Evolutionary conservation across 345 rosid genomes (phyloP), one percentile per base, ranked within the genome.

Genomic region (Brassica nigra): DNA sequence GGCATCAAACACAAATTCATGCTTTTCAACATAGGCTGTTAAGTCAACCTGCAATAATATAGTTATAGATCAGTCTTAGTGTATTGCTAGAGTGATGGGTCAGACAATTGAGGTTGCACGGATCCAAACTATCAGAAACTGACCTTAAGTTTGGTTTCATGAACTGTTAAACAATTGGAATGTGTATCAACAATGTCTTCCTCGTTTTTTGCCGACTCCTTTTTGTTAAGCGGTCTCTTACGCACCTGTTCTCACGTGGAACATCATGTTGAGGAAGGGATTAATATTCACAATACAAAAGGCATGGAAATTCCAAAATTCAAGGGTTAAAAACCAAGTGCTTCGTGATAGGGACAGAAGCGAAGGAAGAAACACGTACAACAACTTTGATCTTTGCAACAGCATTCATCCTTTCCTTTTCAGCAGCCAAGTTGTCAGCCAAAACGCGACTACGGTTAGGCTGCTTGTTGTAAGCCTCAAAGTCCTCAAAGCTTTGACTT

Each of bases 361-460:
- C 12, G 16, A 62, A 31, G 58, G 72, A 57, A 67, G 61, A 81
- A 68, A 83, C 3, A 71, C 96, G 30, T 86, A 95, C 99, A 94
- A 95, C 98, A 67, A 95, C 99, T 95, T 95, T 95, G 71, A 95
- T 95, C 88, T 95, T 95, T 37, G 99, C 99, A 66, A 93, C 99
- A 73, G 98, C 86, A 80, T 88, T 89, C 76, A 84, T 78, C 86
- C 88, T 91, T 75, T 93, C 96, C 84, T 89, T 93, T 77, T 95
- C 99, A 11, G 80, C 91, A 36, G 92, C 90, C 78, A 95, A 89
- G 81, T 86, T 95, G 39, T 95, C 98, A 6, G 93, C 88, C 71
- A 85, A 80, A 12, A 69, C 90, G 71, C 87, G 86, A 81, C 86
- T 80, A 84, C 99, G 90, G 44, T 85, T 88, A 80, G 88, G 80